Percentiles rank a stretch among this genome's conserved stretches.
Evolutionary conservation across 1,139 yeast species (phyloP).

Genomic region (Geotrichum fermentans): DNA sequence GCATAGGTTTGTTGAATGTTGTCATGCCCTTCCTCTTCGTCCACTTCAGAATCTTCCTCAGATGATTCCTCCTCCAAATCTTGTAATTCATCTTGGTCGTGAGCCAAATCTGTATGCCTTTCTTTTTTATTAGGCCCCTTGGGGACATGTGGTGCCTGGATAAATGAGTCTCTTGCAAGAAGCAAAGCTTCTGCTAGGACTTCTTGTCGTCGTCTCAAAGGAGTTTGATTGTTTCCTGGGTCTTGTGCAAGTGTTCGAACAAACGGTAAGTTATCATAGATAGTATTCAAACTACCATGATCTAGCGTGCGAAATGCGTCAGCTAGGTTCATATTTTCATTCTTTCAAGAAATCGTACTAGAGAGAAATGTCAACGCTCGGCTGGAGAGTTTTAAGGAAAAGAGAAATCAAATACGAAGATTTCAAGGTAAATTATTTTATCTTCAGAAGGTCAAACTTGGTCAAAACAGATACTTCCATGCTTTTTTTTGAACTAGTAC

Average conservation of each 20-base stretch:
- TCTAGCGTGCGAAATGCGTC: constrained; percentile 10
- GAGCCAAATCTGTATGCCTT: background rate
- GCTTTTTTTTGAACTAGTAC: too few species aligned
- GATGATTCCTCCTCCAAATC: background rate
- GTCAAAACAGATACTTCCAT: too few species aligned
- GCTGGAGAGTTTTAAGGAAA: too few species aligned
- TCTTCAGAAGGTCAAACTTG: too few species aligned
- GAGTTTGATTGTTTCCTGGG: constrained; percentile 1
- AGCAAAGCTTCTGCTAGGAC: constrained; percentile 12
- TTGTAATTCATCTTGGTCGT: background rate
- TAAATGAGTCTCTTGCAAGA: constrained; percentile 11
- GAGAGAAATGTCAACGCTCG: too few species aligned
- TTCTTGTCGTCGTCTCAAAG: constrained; percentile 3
- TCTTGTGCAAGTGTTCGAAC: constrained; percentile 7
- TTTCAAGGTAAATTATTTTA: too few species aligned
- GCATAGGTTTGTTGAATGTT: background rate
- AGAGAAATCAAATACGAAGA: too few species aligned
- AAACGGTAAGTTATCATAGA: constrained; percentile 11
- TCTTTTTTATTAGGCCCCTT: background rate
- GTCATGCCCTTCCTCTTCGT: background rate
- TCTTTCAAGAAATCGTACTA: background rate
- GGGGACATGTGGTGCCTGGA: background rate
- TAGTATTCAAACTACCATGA: constrained; percentile 8
- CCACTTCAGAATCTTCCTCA: background rate
- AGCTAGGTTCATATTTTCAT: constrained; percentile 11